Evolutionary conservation across 148 eudicot species (phyloP), one percentile per base, ranked within the genome.

Genomic region (Cornus controversa): DNA sequence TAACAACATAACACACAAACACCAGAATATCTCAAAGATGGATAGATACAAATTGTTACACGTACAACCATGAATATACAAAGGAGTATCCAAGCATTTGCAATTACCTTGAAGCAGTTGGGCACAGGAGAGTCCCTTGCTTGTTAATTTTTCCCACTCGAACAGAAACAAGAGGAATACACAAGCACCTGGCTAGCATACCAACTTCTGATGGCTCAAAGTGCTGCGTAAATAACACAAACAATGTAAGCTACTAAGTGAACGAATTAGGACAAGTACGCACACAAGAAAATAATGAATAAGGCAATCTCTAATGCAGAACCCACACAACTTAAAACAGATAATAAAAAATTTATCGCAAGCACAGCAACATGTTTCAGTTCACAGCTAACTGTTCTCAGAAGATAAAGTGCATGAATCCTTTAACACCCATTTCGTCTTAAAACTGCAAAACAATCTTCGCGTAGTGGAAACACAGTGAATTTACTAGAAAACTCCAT

Each of bases 121-220:
- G 98, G 70, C 88, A 86, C 68, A 94, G 58, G 65, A 86, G 75
- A 8, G 87, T 81, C 58, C 94, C 98, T 83, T 86, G 94, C 90
- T 94, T 91, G 77, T 69, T 77, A 74, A 94, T 88, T 91, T 93
- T 93, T 66, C 98, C 98, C 10, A 90, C 97, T 7, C 97, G 97
- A 68, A 94, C 74, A 3, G 98, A 85, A 78, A 94, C 94, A 69
- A 94, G 95, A 0, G 98, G 98, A 77, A 93, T 81, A 80, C 98
- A 94, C 86, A 94, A 88, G 75, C 97, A 94, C 80, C 98, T 90
- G 0, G 98, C 96, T 16, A 94, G 83, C 80, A 87, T 75, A 26
- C 97, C 98, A 78, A 94, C 93, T 85, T 94, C 98, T 23, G 96
- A 87, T 45, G 96, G 90, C 80, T 91, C 97, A 82, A 94, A 94